Conservation (phyloP, 495 filamentous ascomycete genomes). For the Cercophora samala region DNA sequence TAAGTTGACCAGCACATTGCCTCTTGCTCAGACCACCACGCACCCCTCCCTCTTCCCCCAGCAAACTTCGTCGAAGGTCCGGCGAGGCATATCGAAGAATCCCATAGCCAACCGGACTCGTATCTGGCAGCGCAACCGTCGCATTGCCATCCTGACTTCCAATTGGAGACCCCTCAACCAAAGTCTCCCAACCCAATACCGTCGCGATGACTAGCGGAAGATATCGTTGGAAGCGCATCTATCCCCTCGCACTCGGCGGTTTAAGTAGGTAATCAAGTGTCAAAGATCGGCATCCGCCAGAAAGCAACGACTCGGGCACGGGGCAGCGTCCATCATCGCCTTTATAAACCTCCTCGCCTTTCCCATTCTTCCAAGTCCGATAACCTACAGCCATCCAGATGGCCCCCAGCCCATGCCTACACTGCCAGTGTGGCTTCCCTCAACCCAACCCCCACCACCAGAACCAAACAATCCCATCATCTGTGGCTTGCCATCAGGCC, state of each 20-base stretch:
- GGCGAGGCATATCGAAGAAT: slow-evolving; percentile 2
- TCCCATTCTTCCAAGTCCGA: not conserved
- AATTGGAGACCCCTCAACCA: not conserved
- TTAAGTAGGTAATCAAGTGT: too few relatives aligned
- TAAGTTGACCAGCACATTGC: not conserved
- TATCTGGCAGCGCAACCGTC: not conserved
- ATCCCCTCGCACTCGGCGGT: not conserved
- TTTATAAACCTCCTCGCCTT: not conserved
- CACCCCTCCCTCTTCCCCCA: not conserved
- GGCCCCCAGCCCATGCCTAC: not conserved
- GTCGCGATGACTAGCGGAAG: not conserved
- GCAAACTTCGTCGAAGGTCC: slow-evolving; percentile 1
- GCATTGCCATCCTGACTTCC: not conserved
- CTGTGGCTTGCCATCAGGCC: not conserved
- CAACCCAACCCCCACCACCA: not conserved
- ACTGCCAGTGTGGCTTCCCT: not conserved
- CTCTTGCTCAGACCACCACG: not conserved
- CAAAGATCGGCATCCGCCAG: not conserved
- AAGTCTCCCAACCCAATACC: not conserved
- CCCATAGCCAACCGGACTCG: not conserved
- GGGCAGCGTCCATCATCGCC: not conserved
- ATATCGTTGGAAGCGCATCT: not conserved
- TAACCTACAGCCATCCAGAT: not conserved
- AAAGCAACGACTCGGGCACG: not conserved
- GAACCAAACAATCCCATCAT: not conserved